phyloP scores from a whole-genome alignment of 1,284 basidiomycete genomes.

The Ceratobasidium sp. region DNA sequence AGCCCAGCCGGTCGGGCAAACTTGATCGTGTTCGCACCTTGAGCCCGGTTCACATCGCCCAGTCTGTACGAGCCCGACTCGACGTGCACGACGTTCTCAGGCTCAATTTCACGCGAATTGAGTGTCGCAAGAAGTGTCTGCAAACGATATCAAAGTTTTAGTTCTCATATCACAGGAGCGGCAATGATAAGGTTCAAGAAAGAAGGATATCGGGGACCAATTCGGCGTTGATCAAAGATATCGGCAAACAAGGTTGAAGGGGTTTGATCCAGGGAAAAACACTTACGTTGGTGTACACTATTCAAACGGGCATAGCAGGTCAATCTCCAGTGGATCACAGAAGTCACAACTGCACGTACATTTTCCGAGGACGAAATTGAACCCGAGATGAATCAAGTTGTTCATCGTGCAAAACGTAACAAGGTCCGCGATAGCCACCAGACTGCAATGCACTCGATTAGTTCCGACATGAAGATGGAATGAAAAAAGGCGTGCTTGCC shows the following conservation, averaged over 20 bases:
- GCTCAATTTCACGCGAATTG: constrained; percentile 25
- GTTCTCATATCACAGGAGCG: too few species aligned
- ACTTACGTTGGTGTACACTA: constrained; percentile 37
- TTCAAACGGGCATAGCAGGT: neutral
- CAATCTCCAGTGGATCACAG: neutral
- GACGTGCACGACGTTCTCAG: constrained; percentile 32
- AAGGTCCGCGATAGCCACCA: constrained; percentile 47
- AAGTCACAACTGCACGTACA: constrained; percentile 42
- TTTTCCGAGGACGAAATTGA: constrained; percentile 51
- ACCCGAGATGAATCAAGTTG: constrained; percentile 49
- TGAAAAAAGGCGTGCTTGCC: constrained; percentile 41
- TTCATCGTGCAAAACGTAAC: constrained; percentile 47
- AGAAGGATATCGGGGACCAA: neutral
- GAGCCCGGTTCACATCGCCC: neutral
- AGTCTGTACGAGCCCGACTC: constrained; percentile 26
- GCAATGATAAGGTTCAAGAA: neutral
- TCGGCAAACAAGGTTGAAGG: too few species aligned
- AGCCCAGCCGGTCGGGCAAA: neutral
- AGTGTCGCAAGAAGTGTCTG: constrained; percentile 31
- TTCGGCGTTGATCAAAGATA: too few species aligned
- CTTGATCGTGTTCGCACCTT: neutral
- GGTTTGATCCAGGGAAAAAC: too few species aligned
- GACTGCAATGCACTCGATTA: constrained; percentile 37
- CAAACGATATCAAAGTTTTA: neutral
- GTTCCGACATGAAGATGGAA: neutral